These are phyloP conservation scores for Hypomyces rosellus DNA, from an alignment of 2,329 filamentous ascomycete species.

Conservation along the genomic window DNA sequence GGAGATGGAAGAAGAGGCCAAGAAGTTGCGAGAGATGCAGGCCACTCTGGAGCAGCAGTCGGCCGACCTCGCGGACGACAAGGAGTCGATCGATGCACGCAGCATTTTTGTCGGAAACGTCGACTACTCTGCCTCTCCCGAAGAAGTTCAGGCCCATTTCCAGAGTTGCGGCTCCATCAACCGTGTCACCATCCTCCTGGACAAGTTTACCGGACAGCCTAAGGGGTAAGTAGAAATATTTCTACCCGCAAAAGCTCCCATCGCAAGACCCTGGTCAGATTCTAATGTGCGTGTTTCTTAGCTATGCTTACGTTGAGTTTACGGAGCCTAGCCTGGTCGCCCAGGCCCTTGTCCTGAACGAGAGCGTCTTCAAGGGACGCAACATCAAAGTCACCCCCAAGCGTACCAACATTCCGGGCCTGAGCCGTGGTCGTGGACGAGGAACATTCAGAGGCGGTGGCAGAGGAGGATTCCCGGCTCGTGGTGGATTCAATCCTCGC, in stretches of 20 bases:
- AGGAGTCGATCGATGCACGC: constrained; percentile 89
- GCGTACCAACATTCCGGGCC: constrained; percentile 91
- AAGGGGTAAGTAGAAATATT: constrained; percentile 68
- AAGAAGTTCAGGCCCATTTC: constrained; percentile 96
- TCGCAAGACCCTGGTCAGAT: not conserved
- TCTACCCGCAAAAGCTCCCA: not conserved
- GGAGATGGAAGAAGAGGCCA: constrained; percentile 86
- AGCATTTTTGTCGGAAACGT: constrained; percentile 99
- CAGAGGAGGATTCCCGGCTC: constrained; percentile 42
- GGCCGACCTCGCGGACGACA: constrained; percentile 79
- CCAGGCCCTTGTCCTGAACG: constrained; percentile 89
- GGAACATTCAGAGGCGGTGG: constrained; percentile 41
- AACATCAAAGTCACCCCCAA: constrained; percentile 95
- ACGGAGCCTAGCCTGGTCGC: constrained; percentile 88
- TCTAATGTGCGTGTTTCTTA: constrained; percentile 32
- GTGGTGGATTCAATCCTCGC: constrained; percentile 47
- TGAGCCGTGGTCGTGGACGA: constrained; percentile 72
- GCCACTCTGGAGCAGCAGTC: constrained; percentile 77
- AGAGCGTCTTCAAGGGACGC: constrained; percentile 89
- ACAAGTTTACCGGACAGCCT: constrained; percentile 98
- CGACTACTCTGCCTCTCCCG: constrained; percentile 92
- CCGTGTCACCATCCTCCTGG: constrained; percentile 90
- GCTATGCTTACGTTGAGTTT: constrained; percentile 98
- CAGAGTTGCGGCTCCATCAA: constrained; percentile 97
- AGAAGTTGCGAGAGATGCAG: constrained; percentile 83